Conservation (phyloP, 2,329 filamentous ascomycete species). For the Dactylellina haptotyla region DNA sequence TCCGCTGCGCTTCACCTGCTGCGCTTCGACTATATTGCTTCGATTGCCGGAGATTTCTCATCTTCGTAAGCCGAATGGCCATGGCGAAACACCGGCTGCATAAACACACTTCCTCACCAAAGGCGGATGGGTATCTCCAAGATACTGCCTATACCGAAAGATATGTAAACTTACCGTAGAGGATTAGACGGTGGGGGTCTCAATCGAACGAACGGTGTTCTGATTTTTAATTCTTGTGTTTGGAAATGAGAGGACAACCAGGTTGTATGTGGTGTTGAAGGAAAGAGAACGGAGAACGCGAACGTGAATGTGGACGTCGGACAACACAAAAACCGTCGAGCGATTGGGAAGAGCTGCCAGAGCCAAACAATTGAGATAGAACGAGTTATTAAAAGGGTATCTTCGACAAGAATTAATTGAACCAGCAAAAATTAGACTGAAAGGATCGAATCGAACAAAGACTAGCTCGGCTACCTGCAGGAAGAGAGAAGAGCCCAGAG, state of each 20-base stretch:
- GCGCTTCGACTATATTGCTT: background rate
- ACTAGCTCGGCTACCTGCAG: slow-evolving; percentile 38
- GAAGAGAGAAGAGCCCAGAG: background rate
- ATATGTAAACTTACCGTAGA: background rate
- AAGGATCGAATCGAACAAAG: slow-evolving; percentile 38
- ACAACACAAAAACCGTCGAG: background rate
- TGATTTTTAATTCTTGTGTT: too few species aligned
- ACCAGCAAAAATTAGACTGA: slow-evolving; percentile 21
- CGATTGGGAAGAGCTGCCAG: slow-evolving; percentile 17
- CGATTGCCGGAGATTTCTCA: slow-evolving; percentile 12
- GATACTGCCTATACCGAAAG: background rate
- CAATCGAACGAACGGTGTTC: background rate
- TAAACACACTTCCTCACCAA: background rate
- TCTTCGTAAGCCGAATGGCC: background rate
- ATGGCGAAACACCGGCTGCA: background rate
- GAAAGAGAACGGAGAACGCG: background rate
- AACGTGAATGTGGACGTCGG: background rate
- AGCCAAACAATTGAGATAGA: slow-evolving; percentile 21
- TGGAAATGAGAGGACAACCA: too few species aligned
- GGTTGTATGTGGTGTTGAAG: background rate
- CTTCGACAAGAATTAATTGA: slow-evolving; percentile 1
- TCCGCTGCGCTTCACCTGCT: slow-evolving; percentile 3
- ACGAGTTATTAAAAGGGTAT: too few species aligned
- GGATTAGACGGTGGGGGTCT: background rate
- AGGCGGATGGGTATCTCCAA: background rate